Evolutionary conservation across 2,329 filamentous ascomycete genomes (phyloP), one percentile per base, ranked within the genome.

Genomic region (Beauveria australis): DNA sequence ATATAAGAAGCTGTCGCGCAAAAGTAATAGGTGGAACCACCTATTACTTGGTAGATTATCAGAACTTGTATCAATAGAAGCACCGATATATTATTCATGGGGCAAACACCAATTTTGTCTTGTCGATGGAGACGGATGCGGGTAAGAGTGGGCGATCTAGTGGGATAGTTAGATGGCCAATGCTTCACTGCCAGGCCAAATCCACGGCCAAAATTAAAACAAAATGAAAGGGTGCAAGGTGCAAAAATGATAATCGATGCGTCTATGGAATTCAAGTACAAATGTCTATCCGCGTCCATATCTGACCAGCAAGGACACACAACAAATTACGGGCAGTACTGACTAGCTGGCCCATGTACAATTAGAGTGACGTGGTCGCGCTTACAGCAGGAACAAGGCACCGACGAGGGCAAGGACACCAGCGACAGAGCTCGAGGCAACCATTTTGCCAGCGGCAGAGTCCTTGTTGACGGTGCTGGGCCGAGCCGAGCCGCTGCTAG

Each of bases 361-460:
- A 53, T 12, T n/a, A 46, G 30, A 14, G 12, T n/a, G 16, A 24
- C 40, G 14, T 6, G 22, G 37, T 14, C 16, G 16, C n/a, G n/a
- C 41, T 62, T 59, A 62, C 41, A 62, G 54, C 53, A 62, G 44
- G 48, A 53, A 48, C 12, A 60, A 60, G 33, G 61, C 56, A 43
- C 55, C 61, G 6, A 56, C 47, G 24, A 60, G 33, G 26, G 61
- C 61, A 46, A 62, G 53, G 47, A 56, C 46, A n/a, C 55, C 61
- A 47, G 61, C 58, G 18, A 53, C 51, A 28, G 52, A 37, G 40
- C 55, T 58, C 8, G 57, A 60, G 24, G 61, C 52, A 14, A 40
- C 46, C 46, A 59, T 49, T 49, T 62, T 62, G 54, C 49, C 47
- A 6, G 51, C 48, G 19, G 43, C 56, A 33, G 59, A 53, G 19